A percentile compares a stretch with the other conserved stretches of the same genome.
These are phyloP conservation scores for Lepidium sativum DNA, from an alignment of 345 rosid genomes.

Conservation along the genomic window DNA sequence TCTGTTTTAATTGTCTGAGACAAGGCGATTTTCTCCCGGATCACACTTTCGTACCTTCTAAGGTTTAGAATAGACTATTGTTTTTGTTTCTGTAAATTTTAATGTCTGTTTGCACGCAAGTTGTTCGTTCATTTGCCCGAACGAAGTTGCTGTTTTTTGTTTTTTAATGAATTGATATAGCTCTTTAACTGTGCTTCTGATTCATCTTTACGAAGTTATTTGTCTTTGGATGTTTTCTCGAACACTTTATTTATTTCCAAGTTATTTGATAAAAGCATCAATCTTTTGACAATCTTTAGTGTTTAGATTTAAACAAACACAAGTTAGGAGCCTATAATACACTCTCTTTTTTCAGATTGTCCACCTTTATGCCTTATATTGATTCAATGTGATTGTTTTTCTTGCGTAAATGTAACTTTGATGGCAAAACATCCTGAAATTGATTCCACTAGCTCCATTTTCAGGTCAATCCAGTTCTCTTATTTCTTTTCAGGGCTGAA, in stretches of 20 bases:
- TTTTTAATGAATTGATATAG: not conserved
- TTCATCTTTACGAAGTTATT: not conserved
- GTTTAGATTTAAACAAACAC: too few species aligned
- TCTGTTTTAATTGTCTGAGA: not conserved
- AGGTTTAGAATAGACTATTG: not conserved
- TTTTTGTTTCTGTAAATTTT: not conserved
- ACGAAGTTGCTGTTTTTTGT: not conserved
- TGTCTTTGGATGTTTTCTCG: not conserved
- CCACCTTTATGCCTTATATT: too few species aligned
- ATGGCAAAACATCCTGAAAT: not conserved
- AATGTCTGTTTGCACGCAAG: not conserved
- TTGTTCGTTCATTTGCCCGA: constrained; percentile 5
- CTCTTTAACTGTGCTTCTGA: not conserved
- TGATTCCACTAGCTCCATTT: too few species aligned
- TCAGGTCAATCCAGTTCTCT: not conserved
- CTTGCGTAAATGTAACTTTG: not conserved
- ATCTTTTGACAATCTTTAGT: too few species aligned
- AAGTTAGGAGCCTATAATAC: too few species aligned
- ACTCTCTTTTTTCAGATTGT: too few species aligned
- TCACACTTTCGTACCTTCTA: not conserved
- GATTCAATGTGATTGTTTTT: too few species aligned
- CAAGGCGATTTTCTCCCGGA: not conserved
- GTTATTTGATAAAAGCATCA: too few species aligned
- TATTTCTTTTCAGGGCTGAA: not conserved
- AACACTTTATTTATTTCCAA: not conserved